Base-by-base conservation (phyloP, 768 basidiomycete genomes). In the Candolleomyces aberdarensis region DNA sequence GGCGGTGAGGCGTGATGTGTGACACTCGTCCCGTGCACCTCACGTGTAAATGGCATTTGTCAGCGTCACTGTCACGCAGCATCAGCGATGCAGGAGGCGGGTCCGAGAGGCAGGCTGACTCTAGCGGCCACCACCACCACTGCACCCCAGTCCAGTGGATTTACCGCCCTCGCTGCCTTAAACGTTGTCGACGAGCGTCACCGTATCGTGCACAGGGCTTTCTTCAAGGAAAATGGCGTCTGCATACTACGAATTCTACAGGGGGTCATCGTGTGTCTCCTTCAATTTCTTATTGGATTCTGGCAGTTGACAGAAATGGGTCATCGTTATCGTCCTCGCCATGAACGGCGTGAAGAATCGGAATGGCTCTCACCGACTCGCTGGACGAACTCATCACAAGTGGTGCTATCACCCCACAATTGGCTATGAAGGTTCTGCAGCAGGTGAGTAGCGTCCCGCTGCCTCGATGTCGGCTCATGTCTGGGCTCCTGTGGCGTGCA, bases 361-460 rank as follows among this genome's bases (percentile, higher is more conserved):
- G 97, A 56, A 93, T 95, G 84, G 94, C 96, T 56, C 82, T 99
- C 56, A 96, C 96, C 14, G 97, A 99, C 79, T 95, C 96, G 65
- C 85, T 99, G 67, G 97, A 99, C 77, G 96, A 98, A 77, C 85
- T 99, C 65, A 98, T 99, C 68, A 96, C 95, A 50, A 91, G 90
- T 70, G 96, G 96, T 2, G 87, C 92, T 54, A 99, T 99, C 69
- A 96, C 95, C 19, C 96, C 96, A 13, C 96, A 98, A 77, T 75
- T 98, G 66, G 97, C 96, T n/a, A 94, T 98, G 89, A 93, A 96
- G 75, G 94, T 97, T n/a, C 76, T 98, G 61, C 89, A 91, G 71
- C 96, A 98, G 92, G 96, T 97, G 66, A 64, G 71, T 69, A 36
- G 58, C 26, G 51, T 29, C n/a, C 6, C 36, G 22, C 31, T 32